Base-by-base conservation (phyloP, 305 asterid species). In the Fraxinus sp. region DNA sequence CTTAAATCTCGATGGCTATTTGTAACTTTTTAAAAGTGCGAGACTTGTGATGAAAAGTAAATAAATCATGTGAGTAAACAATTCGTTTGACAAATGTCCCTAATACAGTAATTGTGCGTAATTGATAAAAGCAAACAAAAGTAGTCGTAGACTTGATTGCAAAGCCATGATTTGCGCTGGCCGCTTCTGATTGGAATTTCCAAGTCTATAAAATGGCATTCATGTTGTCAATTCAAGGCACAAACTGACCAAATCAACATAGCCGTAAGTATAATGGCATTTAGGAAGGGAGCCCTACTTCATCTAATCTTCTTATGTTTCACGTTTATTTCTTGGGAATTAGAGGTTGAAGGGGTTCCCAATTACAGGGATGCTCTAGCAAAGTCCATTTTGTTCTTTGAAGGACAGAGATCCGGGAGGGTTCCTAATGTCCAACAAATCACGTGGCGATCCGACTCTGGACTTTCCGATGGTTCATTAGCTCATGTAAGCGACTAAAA, bases 341-440 rank as follows among this genome's bases (percentile, higher is more conserved):
- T 80, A 6, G 37, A 10, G 76, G 94, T 86, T 2, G 71, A 83
- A 80, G 90, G 81, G 26, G 78, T 13, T 36, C 93, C 85, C 1
- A 85, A 95, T 84, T 95, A 95, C 84, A 80, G 91, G 79, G 97
- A 95, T 73, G 98, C 98, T 79, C 92, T 95, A 55, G 88, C 89
- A 0, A 95, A 94, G 85, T 95, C 98, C 89, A 83, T 95, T 68
- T 39, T 94, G 80, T 95, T 95, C 86, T 95, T 95, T 88, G 94
- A 94, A 74, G 98, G 97, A 3, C 98, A 95, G 82, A 87, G 98
- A 83, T 95, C 98, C 7, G 98, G 98, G 5, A 88, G 83, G 80
- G 83, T 91, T 10, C 94, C 97, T 28, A 18, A 30, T 0, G 57
- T 24, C 32, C 97, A 94, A 33, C 55, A 85, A 41, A 81, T 95